phyloP scores from a whole-genome alignment of 352 stramenopile species.

The Globisporangium paroecandrum region DNA sequence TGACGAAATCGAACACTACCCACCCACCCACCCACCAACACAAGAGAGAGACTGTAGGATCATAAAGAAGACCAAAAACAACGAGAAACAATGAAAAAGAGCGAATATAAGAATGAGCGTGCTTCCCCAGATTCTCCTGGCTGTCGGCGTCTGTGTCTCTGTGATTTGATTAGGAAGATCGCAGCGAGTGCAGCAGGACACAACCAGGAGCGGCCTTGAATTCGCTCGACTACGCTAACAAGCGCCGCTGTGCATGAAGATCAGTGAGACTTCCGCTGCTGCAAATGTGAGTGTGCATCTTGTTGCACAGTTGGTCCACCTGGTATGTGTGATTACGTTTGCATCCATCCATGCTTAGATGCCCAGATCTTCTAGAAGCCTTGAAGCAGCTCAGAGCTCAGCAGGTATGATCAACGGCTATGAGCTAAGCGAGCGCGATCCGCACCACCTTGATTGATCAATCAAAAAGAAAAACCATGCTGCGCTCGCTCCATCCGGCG shows the following conservation, averaged over 20 bases:
- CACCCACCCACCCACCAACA: background rate
- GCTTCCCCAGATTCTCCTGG: background rate
- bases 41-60: slow-evolving; percentile 10
- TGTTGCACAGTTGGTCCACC: background rate
- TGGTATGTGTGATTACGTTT: background rate
- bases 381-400: background rate
- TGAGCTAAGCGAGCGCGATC: background rate
- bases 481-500: background rate
- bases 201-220: background rate
- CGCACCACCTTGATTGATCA: background rate
- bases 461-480: background rate
- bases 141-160: background rate
- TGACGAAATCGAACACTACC: background rate
- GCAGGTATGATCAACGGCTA: background rate
- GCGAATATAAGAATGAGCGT: background rate
- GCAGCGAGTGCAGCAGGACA: background rate
- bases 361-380: background rate
- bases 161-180: background rate
- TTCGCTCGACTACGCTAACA: background rate
- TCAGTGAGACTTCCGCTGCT: background rate
- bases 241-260: background rate
- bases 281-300: background rate
- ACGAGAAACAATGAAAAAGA: slow-evolving; percentile 11
- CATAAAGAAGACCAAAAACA: slow-evolving; percentile 19
- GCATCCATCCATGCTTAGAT: background rate